Base-by-base conservation (phyloP, 2,329 filamentous ascomycete species). In the Fusarium chaquense region DNA sequence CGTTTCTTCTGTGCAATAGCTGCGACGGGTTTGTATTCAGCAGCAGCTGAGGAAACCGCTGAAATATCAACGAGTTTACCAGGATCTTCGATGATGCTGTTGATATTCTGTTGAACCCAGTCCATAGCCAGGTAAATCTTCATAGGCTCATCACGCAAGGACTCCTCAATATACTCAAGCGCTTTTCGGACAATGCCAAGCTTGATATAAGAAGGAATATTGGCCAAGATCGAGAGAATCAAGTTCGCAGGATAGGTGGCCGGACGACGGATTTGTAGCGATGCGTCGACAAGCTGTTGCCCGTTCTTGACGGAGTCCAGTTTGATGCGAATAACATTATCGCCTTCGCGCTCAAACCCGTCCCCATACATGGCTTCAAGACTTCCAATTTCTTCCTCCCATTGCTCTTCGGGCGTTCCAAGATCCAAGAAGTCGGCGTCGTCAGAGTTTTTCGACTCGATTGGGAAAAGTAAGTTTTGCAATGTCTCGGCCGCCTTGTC, bases 181-280 rank as follows among this genome's bases (percentile, higher is more conserved):
- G 91, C 89, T 78, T 92, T 90, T 72, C 93, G 91, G 73, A 96
- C 88, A 38, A 97, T 90, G 75, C 94, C 97, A 13, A 99, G 84
- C 65, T 95, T 93, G 76, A 98, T 97, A 75, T 99, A 97, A 5
- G 96, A 93, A 22, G 96, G 96, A 15, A 98, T 85, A 13, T 88
- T 87, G 28, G 89, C 85, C 47, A 88, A 80, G 16, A 98, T 84
- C 4, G 90, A 89, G 36, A 98, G 82, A 12, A 97, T 86, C 84
- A 82, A 88, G 79, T 78, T 87, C 74, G 75, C 85, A 1, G 96
- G 96, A 78, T 98, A 99, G 49, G 86, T 84, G 5, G 86, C 86
- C 2, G 93, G 89, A 70, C 87, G 91, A 61, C 92, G 89, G 66
- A 95, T 90, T 74, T 93, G 91, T 3, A 89, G 72, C 41, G 81